Evolutionary conservation across 75 land plant genomes (phyloP), one percentile per base, ranked within the genome.

Genomic region (Cryptomeria japonica): DNA sequence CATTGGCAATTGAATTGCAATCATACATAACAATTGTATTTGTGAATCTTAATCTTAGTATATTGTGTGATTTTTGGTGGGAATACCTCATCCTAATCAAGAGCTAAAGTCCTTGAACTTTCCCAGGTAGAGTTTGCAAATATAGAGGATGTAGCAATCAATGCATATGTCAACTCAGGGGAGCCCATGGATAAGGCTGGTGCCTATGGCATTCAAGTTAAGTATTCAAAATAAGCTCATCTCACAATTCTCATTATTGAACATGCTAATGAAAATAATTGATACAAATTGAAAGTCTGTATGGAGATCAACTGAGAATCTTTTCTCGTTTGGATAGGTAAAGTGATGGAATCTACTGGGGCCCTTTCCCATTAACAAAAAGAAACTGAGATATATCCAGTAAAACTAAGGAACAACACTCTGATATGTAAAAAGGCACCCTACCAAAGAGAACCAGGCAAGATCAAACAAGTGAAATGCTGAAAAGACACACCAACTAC

Each of bases 121-220:
- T 84, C 28, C 78, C 87, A 92, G 93, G 93, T 93, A 58, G 93
- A 93, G 89, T 93, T 93, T 88, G 93, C 78, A 64, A 73, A 88
- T 32, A 85, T 93, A n/a, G 93, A 93, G 39, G 86, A 89, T 42
- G 88, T 83, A 36, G 92, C 90, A 61, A 93, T 93, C 86, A 78
- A 77, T 86, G 93, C 92, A 49, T 93, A 93, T 68, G 64, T 91
- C 75, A 90, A 88, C 38, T 88, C 93, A 37, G 90, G 93, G 36
- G 93, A 93, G 86, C 93, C 93, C 18, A 91, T 93, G 93, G 93
- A 91, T 75, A 93, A 93, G 88, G 93, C 93, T 87, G 93, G 93
- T 32, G 92, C 89, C 47, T 93, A 93, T 91, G 93, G 93, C 46
- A 93, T 93, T 31, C 93, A 92, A 88, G 93, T 92, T 84, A 49